Evolutionary conservation across 495 filamentous ascomycete species (phyloP), one percentile per base, ranked within the genome.

Genomic region (Aspergillus panamensis): DNA sequence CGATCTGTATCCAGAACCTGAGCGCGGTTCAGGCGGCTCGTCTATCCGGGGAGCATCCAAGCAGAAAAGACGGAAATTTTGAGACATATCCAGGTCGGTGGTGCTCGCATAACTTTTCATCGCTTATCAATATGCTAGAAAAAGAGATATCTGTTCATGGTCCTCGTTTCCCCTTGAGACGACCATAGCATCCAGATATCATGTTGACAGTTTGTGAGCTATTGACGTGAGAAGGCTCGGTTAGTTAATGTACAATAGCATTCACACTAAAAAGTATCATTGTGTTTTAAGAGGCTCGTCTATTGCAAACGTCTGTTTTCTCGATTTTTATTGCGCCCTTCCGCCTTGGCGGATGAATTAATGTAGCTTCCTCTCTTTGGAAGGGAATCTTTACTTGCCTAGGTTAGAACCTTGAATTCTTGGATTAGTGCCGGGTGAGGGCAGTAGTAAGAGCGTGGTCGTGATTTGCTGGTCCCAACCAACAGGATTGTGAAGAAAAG

Each of bases 21-120:
- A 65, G 10, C 58, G 56, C 20, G 52, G 40, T 21, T 52, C 51
- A 17, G 57, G 50, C 43, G 59, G 59, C 25, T 44, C 48, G 32
- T 62, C 63, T 52, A 49, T 50, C 29, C 52, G 49, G 33, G 60
- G 63, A 19, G 55, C 55, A 5, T 51, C 61, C 2, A 66, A 55
- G 31, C 48, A 58, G 31, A 69, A 64, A 51, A 62, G 62, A 44
- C 25, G 25, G 25, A 25, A 25, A 5, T 25, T 25, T 25, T 25
- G 25, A 25, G 25, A 5, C 25, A 25, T 25, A 5, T 25, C 25
- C 25, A 25, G 25, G 25, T 5, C 25, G 25, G 25, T 25, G 25
- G 25, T 25, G 25, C 25, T 25, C 2, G 25, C 25, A 25, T 25
- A 5, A 25, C 5, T 25, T 25, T 25, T n/a, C n/a, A n/a, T n/a